These are phyloP conservation scores for Euryodendron excelsum DNA, from an alignment of 148 eudicot genomes.

Conservation along the genomic window DNA sequence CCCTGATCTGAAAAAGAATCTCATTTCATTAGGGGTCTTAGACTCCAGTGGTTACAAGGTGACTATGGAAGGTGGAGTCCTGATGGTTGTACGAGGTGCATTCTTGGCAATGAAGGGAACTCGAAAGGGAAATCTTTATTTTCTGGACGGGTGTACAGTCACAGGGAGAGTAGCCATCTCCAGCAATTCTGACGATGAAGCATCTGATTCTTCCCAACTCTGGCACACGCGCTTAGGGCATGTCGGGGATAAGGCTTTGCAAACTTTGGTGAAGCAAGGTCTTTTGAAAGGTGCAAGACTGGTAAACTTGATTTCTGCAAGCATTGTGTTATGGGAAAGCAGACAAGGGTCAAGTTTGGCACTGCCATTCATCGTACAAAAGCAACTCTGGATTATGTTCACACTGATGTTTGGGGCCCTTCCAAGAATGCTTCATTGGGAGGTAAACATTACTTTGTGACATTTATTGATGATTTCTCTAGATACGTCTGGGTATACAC, in stretches of 20 bases:
- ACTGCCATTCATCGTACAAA: neutral
- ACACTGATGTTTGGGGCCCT: neutral
- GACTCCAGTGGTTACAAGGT: neutral
- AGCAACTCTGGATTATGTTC: neutral
- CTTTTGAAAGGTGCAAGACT: neutral
- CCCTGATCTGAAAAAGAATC: conserved; percentile 5
- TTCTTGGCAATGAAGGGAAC: neutral
- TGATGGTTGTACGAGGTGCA: neutral
- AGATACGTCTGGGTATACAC: neutral
- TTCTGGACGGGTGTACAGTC: neutral
- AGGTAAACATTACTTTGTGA: neutral
- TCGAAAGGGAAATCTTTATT: neutral
- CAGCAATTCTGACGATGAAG: no score
- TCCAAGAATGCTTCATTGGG: neutral
- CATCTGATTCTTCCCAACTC: neutral
- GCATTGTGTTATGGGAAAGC: neutral
- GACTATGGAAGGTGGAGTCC: neutral
- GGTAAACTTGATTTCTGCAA: neutral
- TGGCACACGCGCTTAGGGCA: neutral
- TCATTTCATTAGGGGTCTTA: conserved; percentile 6
- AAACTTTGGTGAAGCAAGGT: neutral
- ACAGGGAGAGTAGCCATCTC: neutral
- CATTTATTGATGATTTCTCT: neutral
- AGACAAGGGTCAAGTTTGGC: neutral
- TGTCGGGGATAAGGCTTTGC: neutral